Evolutionary conservation across 495 filamentous ascomycete species (phyloP), one percentile per base, ranked within the genome.

Genomic region (Podospora appendiculata): DNA sequence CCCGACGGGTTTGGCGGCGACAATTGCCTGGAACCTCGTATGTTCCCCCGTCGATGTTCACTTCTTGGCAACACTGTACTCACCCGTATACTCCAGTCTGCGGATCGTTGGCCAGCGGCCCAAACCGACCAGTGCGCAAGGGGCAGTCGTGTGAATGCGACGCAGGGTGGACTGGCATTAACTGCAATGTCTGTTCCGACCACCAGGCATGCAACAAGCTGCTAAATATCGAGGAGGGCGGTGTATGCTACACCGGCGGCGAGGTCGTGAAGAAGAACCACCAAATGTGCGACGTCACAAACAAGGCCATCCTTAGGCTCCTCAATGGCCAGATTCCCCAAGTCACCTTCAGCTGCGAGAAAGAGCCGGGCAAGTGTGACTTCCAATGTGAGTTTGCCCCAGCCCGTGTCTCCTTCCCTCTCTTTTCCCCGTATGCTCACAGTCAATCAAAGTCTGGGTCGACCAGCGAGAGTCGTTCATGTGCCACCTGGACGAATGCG

Each of bases 221-320:
- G 69, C 93, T 92, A 81, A 88, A 90, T 3, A 76, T 79, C 4
- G 79, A 79, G 1, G 75, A 86, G 40, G 89, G 81, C 41, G 91
- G 89, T 32, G 88, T 94, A 18, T 98, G 93, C 73, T 95, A 95
- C 60, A 87, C 86, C 57, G 83, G 92, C 57, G 91, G 90, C 39
- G 80, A 95, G 54, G 86, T 93, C 6, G 84, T 96, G 32, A 88
- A 95, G 58, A 81, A 95, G 65, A 98, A 97, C 66, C 90, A 88
- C 66, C 94, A 97, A 73, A 91, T 95, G 81, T 98, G 93, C 67
- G 88, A 94, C 73, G 92, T 98, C 57, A 97, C 91, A 42, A 98
- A 97, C 72, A 67, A 62, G 55, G 93, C 94, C 70, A 98, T 98
- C 62, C 68, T 93, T 32, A 83, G 92, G 49, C 82, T 91, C 69